A percentile compares a stretch with the other conserved stretches of the same genome.
These are phyloP conservation scores for Kodamaea sagamina DNA, from an alignment of 805 yeast genomes.

Conservation along the genomic window DNA sequence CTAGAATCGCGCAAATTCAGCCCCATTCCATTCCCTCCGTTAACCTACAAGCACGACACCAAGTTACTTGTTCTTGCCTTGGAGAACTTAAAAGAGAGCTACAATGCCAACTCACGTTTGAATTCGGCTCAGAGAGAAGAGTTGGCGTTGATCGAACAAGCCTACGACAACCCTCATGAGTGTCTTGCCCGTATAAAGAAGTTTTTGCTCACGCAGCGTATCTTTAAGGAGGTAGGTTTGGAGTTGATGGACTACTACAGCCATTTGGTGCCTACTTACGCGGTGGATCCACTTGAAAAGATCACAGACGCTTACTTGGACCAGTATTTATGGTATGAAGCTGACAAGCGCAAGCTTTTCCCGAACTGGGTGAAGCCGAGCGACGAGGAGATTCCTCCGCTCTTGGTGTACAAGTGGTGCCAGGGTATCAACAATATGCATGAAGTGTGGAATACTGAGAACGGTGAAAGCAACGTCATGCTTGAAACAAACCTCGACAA, in stretches of 20 bases:
- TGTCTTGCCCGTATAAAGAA: conserved; percentile 82
- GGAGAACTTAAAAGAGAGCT: conserved; percentile 82
- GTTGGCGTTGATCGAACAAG: conserved; percentile 89
- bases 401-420: conserved; percentile 90
- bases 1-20: conserved; percentile 77
- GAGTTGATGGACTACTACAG: conserved; percentile 92
- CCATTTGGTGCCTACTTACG: conserved; percentile 80
- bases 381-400: conserved; percentile 90
- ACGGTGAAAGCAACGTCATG: conserved; percentile 81
- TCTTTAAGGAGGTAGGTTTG: conserved; percentile 82
- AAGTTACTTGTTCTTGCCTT: conserved; percentile 85
- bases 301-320: conserved; percentile 95
- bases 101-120: conserved; percentile 64
- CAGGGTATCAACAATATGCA: conserved; percentile 82
- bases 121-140: conserved; percentile 91
- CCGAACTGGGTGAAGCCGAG: conserved; percentile 97
- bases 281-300: conserved; percentile 89
- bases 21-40: conserved; percentile 92
- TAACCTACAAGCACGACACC: conserved; percentile 89
- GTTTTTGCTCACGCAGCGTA: conserved; percentile 80
- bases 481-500: conserved; percentile 73
- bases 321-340: conserved; percentile 95
- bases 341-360: conserved; percentile 79
- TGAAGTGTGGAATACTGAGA: conserved; percentile 73
- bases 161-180: conserved; percentile 96